A percentile compares a stretch with the other conserved stretches of the same genome.
Evolutionary conservation across 805 yeast species (phyloP).

Genomic region (Pichia heedii): DNA sequence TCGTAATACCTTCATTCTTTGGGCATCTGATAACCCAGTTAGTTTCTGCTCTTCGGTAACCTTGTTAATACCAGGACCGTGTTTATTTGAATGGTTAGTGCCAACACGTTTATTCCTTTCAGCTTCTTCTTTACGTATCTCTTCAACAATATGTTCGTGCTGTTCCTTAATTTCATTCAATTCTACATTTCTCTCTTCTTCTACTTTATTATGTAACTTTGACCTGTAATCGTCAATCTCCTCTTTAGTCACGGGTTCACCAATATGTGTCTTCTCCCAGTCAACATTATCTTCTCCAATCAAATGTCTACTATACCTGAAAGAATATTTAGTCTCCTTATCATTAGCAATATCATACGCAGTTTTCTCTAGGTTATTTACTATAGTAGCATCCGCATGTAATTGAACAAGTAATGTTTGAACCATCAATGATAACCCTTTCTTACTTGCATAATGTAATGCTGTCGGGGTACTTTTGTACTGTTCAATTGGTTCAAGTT

Average conservation of each 20-base stretch:
- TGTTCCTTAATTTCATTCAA: conserved; percentile 2
- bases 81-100: not conserved
- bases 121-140: not conserved
- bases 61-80: conserved; percentile 1
- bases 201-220: not conserved
- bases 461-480: conserved; percentile 58
- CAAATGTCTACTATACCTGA: conserved; percentile 57
- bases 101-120: not conserved
- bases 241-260: conserved; percentile 48
- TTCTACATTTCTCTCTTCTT: conserved; percentile 3
- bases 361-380: conserved; percentile 47
- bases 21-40: conserved; percentile 63
- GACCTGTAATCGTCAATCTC: conserved; percentile 33
- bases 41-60: conserved; percentile 34
- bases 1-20: conserved; percentile 70
- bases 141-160: conserved; percentile 7
- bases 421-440: conserved; percentile 61
- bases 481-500: conserved; percentile 45
- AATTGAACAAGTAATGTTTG: conserved; percentile 50
- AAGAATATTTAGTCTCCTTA: conserved; percentile 38
- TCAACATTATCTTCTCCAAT: conserved; percentile 68
- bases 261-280: conserved; percentile 51
- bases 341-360: conserved; percentile 59
- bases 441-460: conserved; percentile 67
- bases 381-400: conserved; percentile 60